Evolutionary conservation across 2,329 filamentous ascomycete species (phyloP), one percentile per base, ranked within the genome.

Genomic region (Colletotrichum musae): DNA sequence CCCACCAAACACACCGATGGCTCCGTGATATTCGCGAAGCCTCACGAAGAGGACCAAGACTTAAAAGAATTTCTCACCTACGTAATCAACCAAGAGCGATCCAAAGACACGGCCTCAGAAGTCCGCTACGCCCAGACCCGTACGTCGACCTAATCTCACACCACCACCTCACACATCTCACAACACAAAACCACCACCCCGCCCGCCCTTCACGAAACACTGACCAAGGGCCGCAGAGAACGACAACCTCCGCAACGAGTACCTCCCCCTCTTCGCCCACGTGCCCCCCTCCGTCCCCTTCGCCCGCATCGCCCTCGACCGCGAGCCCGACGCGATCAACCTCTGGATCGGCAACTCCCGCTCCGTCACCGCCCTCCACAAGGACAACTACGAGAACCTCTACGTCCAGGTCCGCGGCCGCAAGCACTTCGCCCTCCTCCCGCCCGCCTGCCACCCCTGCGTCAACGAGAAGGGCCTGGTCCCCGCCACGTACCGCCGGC

Each of bases 341-440:
- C 85, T 96, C 75, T 95, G 93, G 93, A 89, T 96, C 58, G 93
- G 93, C 62, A 93, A 93, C 80, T 88, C 89, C 1, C 84, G 83
- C 45, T 93, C 90, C 28, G 85, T 88, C 1, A 95, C 93, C 0
- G 91, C 92, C 0, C 79, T 95, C 62, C 94, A 96, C 81, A 93
- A 92, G 75, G 94, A 96, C 80, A 93, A 93, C 74, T 95, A 95
- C 78, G 93, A 96, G 78, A 96, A 96, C 77, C 86, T 96, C 0
- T 96, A 95, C 77, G 91, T 94, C 1, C 93, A 95, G 75, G 79
- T 95, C 15, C 78, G 89, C 1, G 94, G 93, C 0, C 81, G 82
- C 64, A 96, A 96, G 77, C 89, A 93, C 73, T 96, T 96, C 73
- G 86, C 91, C 0, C 83, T 96, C 1, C 80, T 96, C 1, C 91